These are phyloP conservation scores for Lithohypha guttulata DNA, from an alignment of 2,329 filamentous ascomycete species.

Conservation along the genomic window DNA sequence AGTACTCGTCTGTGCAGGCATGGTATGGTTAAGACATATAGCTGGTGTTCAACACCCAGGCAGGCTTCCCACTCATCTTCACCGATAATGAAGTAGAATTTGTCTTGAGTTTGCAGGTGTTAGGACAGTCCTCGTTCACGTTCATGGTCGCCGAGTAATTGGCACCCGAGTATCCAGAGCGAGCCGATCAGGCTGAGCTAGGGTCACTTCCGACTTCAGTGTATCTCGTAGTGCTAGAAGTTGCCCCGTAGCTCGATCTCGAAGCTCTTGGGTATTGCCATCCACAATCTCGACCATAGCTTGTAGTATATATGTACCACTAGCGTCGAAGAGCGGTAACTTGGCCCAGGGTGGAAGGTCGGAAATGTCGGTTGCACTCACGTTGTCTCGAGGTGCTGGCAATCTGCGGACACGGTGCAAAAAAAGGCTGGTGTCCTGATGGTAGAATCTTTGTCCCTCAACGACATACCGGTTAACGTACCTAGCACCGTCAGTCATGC, in stretches of 20 bases:
- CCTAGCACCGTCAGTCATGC: conserved; percentile 26
- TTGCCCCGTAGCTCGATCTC: conserved; percentile 45
- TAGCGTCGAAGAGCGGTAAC: conserved; percentile 44
- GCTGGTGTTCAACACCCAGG: too few species aligned
- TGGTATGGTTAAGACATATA: too few species aligned
- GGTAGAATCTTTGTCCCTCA: conserved; percentile 47
- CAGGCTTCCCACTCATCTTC: too few species aligned
- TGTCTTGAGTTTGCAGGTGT: too few species aligned
- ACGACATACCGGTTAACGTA: conserved; percentile 48
- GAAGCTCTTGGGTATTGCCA: conserved; percentile 41
- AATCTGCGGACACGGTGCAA: conserved; percentile 45
- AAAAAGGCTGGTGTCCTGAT: conserved; percentile 46
- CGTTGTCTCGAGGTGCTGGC: conserved; percentile 26
- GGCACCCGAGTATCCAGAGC: conserved; percentile 49
- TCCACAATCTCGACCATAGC: conserved; percentile 46
- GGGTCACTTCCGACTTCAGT: conserved; percentile 45
- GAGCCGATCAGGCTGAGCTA: conserved; percentile 48
- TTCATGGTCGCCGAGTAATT: too few species aligned
- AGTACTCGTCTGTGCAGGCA: too few species aligned
- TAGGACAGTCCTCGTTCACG: too few species aligned
- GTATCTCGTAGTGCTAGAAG: conserved; percentile 44
- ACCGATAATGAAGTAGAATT: too few species aligned
- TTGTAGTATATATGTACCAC: conserved; percentile 48
- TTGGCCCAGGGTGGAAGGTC: conserved; percentile 27
- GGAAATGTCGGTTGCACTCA: conserved; percentile 25